Percentiles rank a stretch among this genome's conserved stretches.
Evolutionary conservation across 176 grass and related monocot species (phyloP).

Genomic region (Alopecurus myosuroides): DNA sequence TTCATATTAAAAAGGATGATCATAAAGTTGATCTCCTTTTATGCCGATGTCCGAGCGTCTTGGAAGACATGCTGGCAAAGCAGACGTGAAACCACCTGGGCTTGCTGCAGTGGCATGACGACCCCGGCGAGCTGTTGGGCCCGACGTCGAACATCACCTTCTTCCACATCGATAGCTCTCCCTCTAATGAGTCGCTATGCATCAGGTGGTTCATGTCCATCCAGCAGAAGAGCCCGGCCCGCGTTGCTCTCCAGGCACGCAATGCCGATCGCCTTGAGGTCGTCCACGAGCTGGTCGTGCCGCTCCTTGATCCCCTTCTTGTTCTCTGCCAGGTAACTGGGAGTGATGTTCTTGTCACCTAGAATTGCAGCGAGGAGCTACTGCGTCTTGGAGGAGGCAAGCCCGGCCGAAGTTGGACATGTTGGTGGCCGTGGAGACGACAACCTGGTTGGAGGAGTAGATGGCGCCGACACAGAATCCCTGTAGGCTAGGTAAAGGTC

Average conservation of each 20-base stretch:
- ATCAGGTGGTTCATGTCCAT: constrained; percentile 60
- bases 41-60: constrained; percentile 66
- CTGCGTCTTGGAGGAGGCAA: constrained; percentile 88
- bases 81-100: constrained; percentile 90
- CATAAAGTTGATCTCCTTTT: too few relatives aligned
- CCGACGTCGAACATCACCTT: constrained; percentile 72
- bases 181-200: constrained; percentile 25
- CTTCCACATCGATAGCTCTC: constrained; percentile 93
- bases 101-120: constrained; percentile 85
- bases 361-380: constrained; percentile 66
- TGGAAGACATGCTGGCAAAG: constrained; percentile 84
- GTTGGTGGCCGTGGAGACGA: constrained; percentile 85
- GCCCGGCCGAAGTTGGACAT: constrained; percentile 97
- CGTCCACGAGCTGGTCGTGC: constrained; percentile 46
- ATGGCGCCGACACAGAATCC: constrained; percentile 88
- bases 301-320: too few relatives aligned
- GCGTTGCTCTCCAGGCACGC: constrained; percentile 65
- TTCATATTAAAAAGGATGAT: too few relatives aligned
- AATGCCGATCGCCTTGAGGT: constrained; percentile 36
- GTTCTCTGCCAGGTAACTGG: constrained; percentile 53
- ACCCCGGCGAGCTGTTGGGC: constrained; percentile 78
- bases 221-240: constrained; percentile 92
- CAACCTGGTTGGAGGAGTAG: constrained; percentile 62
- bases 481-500: constrained; percentile 83
- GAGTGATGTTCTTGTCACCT: constrained; percentile 56